Percentiles rank a stretch among this genome's conserved stretches.
Evolutionary conservation across 2,329 filamentous ascomycete species (phyloP).

Genomic region (Neonectria neomacrospora): DNA sequence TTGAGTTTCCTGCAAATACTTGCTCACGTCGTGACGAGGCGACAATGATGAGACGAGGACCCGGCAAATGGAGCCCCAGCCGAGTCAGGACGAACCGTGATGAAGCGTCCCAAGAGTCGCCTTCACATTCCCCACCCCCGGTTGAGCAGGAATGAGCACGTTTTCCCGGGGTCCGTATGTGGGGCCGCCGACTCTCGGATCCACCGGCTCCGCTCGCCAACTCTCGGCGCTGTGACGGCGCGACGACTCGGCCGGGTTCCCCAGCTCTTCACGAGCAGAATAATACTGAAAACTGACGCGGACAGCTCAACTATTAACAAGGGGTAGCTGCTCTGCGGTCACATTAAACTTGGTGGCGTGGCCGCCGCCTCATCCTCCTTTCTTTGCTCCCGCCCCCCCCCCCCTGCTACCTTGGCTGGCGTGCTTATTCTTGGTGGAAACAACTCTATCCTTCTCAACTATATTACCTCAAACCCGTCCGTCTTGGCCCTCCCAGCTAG

Average conservation of each 20-base stretch:
- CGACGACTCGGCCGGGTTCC: conserved; percentile 13
- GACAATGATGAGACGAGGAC: conserved; percentile 25
- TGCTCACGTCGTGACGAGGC: conserved; percentile 35
- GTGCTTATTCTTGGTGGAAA: conserved; percentile 27
- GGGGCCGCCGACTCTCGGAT: conserved; percentile 18
- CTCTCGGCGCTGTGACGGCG: conserved; percentile 7
- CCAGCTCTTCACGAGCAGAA: conserved; percentile 2
- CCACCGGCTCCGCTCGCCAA: conserved; percentile 24
- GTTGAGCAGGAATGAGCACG: conserved; percentile 54
- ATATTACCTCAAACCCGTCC: conserved; percentile 19
- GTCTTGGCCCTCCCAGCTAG: conserved; percentile 16
- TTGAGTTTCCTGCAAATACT: conserved; percentile 36
- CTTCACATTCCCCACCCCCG: not conserved
- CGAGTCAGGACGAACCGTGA: conserved; percentile 11
- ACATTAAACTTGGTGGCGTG: conserved; percentile 11
- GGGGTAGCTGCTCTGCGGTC: not conserved
- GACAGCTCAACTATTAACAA: conserved; percentile 5
- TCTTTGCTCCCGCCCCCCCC: conserved; percentile 9
- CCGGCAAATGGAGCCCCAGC: not conserved
- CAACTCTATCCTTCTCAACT: conserved; percentile 41
- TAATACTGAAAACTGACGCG: not conserved
- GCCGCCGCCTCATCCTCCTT: conserved; percentile 2
- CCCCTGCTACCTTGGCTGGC: not conserved
- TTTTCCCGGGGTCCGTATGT: conserved; percentile 45
- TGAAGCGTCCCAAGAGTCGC: not conserved